These are phyloP conservation scores for Flaveria bidentis DNA, from an alignment of 129 eudicot species.

Conservation along the genomic window DNA sequence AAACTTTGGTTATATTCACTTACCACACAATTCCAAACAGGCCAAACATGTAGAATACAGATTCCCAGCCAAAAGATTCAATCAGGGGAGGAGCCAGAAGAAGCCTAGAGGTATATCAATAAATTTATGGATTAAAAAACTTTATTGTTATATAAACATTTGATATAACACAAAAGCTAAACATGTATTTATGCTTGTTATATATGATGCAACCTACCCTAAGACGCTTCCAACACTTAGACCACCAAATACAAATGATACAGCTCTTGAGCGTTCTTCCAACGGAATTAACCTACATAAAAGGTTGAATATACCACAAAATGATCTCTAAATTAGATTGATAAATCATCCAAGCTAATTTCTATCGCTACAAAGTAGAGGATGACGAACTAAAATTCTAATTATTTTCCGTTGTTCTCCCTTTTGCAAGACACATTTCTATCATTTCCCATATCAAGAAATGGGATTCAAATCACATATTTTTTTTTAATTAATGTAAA, in stretches of 20 bases:
- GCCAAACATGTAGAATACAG: constrained; percentile 94
- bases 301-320: constrained; percentile 20
- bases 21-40: constrained; percentile 82
- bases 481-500: neutral
- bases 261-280: constrained; percentile 97
- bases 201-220: constrained; percentile 59
- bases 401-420: neutral
- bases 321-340: neutral
- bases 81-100: constrained; percentile 95
- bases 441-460: neutral
- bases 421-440: neutral
- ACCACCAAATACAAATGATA: constrained; percentile 97
- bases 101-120: constrained; percentile 61
- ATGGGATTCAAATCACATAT: neutral
- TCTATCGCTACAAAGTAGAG: neutral
- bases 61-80: constrained; percentile 92
- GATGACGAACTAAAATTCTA: neutral
- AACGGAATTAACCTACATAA: constrained; percentile 71
- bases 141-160: neutral
- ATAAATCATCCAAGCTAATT: neutral
- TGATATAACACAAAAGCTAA: neutral
- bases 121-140: constrained; percentile 4
- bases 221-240: constrained; percentile 90
- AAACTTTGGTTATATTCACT: constrained; percentile 35
- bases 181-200: constrained; percentile 10